phyloP scores from a whole-genome alignment of 2,329 filamentous ascomycete genomes.

The Diatrype stigma region DNA sequence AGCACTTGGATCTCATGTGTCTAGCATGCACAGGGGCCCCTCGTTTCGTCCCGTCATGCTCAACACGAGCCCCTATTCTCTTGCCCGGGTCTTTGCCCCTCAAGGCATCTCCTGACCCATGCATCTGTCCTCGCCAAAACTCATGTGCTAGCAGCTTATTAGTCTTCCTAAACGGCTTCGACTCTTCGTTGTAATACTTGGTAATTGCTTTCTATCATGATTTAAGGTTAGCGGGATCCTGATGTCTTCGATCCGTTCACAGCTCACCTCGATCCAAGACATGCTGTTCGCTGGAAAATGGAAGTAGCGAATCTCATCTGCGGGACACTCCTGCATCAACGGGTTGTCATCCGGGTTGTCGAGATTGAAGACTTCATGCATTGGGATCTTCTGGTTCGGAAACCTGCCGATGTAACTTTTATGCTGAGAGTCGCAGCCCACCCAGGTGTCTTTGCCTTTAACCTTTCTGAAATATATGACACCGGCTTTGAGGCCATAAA shows the following conservation, averaged over 20 bases:
- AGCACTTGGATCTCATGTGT: constrained; percentile 6
- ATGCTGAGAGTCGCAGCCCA: not conserved
- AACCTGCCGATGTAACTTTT: not conserved
- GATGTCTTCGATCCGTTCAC: no score
- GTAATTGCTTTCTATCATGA: constrained; percentile 5
- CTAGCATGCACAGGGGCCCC: constrained; percentile 6
- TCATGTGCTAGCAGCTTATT: constrained; percentile 4
- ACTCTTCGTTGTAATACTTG: constrained; percentile 4
- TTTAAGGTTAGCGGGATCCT: not conserved
- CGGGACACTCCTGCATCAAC: not conserved
- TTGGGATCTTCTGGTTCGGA: constrained; percentile 5
- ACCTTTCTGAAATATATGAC: not conserved
- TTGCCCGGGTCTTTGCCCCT: not conserved
- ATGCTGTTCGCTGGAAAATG: constrained; percentile 10
- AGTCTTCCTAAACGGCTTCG: not conserved
- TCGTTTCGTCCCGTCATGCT: not conserved
- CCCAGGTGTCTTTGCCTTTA: not conserved
- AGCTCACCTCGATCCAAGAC: constrained; percentile 9
- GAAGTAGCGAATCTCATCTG: constrained; percentile 4
- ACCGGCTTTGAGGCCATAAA: not conserved
- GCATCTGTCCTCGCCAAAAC: constrained; percentile 8
- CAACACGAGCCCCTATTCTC: not conserved
- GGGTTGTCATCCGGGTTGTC: not conserved
- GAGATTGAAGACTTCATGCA: not conserved
- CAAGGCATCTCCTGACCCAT: not conserved